Base-by-base conservation (phyloP, 441 rosid genomes). In the Theobroma grandiflorum region DNA sequence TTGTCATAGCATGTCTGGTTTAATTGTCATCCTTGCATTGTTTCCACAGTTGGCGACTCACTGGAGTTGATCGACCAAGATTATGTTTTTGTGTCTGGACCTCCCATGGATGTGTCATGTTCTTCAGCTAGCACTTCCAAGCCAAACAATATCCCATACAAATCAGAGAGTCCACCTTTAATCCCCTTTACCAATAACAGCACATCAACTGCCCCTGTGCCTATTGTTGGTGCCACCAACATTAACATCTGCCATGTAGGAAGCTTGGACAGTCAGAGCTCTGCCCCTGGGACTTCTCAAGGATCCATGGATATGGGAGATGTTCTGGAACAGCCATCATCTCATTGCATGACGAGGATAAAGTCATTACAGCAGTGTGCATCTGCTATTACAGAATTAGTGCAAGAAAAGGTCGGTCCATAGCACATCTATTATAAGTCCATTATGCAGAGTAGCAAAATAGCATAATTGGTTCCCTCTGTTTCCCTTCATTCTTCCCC, bases 31-130 rank as follows among this genome's bases (percentile, higher is more conserved):
- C 40, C 49, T 62, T 61, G 74, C 57, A 31, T 79, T 66, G 64
- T 64, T 61, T 74, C 9, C 77, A 75, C 85, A 93, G 98, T 86
- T 64, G 88, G 83, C 59, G 98, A 95, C 81, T 92, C 94, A 50
- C 79, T 90, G 85, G 99, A 95, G 87, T 83, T 86, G 81, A 90
- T 91, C 81, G 99, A 95, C 89, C 98, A 91, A 84, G 99, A 96
- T 76, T 96, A 87, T 67, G 98, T 96, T 87, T 66, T 96, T 37
- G 94, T 94, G 38, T 89, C 96, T 86, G 93, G 96, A 78, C 96
- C 99, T 26, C 90, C 95, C 53, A 76, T 87, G 86, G 98, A 93
- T 76, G 76, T 84, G 33, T 89, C 89, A 31, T 84, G 94, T 79
- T 86, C 92, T 49, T 88, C 89, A 22, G 78, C 85, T 18, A 84